Base-by-base conservation (phyloP, 2,329 filamentous ascomycete genomes). In the Fusarium brachygibbosum region DNA sequence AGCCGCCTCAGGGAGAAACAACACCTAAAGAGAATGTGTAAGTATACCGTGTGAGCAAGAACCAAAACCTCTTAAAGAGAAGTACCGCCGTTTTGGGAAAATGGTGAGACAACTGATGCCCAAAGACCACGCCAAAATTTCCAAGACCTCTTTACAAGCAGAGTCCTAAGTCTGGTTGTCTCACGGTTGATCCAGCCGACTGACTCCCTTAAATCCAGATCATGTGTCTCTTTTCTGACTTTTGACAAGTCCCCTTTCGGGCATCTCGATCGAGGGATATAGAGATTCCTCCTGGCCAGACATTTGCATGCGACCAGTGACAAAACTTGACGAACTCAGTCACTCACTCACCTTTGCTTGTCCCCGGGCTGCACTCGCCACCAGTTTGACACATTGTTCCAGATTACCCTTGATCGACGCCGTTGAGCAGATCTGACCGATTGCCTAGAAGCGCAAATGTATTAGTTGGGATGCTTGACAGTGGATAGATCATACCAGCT, bases 1-100 rank as follows among this genome's bases (percentile, higher is more conserved):
- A 58, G 88, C 89, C 25, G 95, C 95, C 85, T 98, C 95, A 14
- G 95, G 95, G 54, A 98, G 90, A 82, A 98, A 98, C 50, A 98
- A 87, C 19, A 92, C 88, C 87, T 65, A 58, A 16, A 92, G 66
- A 25, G 11, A 17, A 40, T 14, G 49, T 14, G 19, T 73, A 64
- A 71, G 71, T 73, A 74, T 63, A 73, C 70, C 54, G 57, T 69
- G 58, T 69, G 57, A 73, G 57, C 58, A 68, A 56, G 19, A 38
- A 28, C 25, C 31, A 44, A 48, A 45, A 41, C 48, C 25, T 46
- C 40, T 35, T 28, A 46, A 52, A 53, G 46, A 19, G 21, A 70
- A 48, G 71, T 67, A 65, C 57, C 60, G 54, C 66, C 41, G 52
- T 34, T 73, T 66, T 25, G 31, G 35, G 57, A 35, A 48, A 9